Evolutionary conservation across 768 basidiomycete genomes (phyloP), one percentile per base, ranked within the genome.

Genomic region (Russula ochroleuca): DNA sequence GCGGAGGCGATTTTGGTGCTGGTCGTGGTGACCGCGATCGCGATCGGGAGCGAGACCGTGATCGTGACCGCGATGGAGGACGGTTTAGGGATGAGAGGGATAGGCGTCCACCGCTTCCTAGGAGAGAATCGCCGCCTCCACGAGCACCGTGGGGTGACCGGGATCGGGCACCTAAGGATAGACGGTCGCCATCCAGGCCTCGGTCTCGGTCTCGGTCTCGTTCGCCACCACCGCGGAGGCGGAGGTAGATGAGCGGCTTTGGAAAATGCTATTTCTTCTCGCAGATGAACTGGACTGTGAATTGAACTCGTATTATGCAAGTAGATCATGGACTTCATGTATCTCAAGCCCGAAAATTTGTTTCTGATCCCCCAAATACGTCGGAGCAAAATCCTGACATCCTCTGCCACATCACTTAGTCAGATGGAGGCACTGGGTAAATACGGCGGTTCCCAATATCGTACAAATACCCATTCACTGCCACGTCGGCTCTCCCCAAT

Each of bases 51-150:
- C 28, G 28, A 28, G 28, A 28, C 9, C 37, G 52, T 6, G 77
- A 77, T 23, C 72, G 78, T 50, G 52, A 55, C 23, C 53, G 53
- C 19, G 53, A 57, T 17, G 70, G 74, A 6, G 68, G 75, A 23
- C 78, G 79, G 33, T 76, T 77, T 7, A 79, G 84, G 23, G 76
- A 81, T 19, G 83, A 28, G 28, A 28, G 80, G 17, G 80, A 81
- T n/a, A 69, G 80, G 51, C 73, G 78, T 53, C 75, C 73, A 6
- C 76, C 76, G 17, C 73, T 69, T 1, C 79, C 75, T 8, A 69
- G 79, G 33, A 71, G 77, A 56, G 76, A 78, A 35, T 80, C 84
- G 5, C 77, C 85, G 0, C 81, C 81, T 57, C 64, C 41, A 65
- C 41, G 67, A 52, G 57, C 65, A 67, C 53, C 61, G 14, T 61